These are phyloP conservation scores for Saccharomyces pastorianus DNA, from an alignment of 1,139 yeast species.

Conservation along the genomic window DNA sequence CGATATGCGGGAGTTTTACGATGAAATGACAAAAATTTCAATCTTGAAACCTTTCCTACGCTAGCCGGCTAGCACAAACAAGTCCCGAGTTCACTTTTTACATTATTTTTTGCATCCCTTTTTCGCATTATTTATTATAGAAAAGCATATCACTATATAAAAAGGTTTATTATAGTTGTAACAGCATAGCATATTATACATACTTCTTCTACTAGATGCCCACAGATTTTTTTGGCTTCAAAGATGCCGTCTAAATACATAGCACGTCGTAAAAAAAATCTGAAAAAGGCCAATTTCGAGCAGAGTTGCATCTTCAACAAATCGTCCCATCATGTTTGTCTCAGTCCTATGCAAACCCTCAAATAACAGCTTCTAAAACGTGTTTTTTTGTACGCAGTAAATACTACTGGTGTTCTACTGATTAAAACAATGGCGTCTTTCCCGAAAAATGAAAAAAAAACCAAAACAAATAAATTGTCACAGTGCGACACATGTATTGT, in stretches of 20 bases:
- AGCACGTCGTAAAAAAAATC: too few species aligned
- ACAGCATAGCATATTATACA: neutral
- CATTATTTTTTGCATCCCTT: neutral
- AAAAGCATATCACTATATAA: neutral
- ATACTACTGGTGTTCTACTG: neutral
- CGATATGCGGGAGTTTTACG: constrained; percentile 26
- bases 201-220: neutral
- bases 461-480: neutral
- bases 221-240: too few species aligned
- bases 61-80: neutral
- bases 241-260: too few species aligned
- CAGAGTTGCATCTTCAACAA: too few species aligned
- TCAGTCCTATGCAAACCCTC: too few species aligned
- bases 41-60: constrained; percentile 15
- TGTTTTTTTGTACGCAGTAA: too few species aligned
- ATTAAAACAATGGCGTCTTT: neutral
- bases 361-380: too few species aligned
- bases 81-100: too few species aligned
- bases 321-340: too few species aligned
- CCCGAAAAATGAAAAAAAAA: neutral
- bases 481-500: neutral
- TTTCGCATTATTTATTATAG: neutral
- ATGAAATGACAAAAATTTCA: constrained; percentile 27
- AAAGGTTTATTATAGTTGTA: neutral
- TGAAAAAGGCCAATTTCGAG: too few species aligned